Percentiles rank a stretch among this genome's conserved stretches.
These are phyloP conservation scores for Cryphonectria parasitica DNA, from an alignment of 2,329 filamentous ascomycete species.

Conservation along the genomic window DNA sequence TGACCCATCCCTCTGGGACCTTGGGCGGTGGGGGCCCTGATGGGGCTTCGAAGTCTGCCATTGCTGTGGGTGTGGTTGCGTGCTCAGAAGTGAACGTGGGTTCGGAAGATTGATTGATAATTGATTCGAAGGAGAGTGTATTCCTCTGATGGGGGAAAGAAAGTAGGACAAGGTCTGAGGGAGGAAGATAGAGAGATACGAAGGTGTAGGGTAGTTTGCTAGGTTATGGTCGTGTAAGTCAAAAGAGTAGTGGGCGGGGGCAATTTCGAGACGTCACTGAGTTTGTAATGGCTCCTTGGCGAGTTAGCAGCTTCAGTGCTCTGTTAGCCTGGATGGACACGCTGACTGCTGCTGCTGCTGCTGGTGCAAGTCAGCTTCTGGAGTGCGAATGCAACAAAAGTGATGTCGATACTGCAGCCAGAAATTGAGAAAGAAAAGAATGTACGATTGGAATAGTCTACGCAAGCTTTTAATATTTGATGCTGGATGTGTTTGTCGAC, in stretches of 20 bases:
- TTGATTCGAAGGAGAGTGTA: too few relatives aligned
- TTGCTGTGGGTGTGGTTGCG: slow-evolving; percentile 34
- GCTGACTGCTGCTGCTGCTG: neutral
- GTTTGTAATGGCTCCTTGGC: neutral
- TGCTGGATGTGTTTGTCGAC: neutral
- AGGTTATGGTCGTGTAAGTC: slow-evolving; percentile 19
- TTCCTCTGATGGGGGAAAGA: neutral
- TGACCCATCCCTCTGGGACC: slow-evolving; percentile 81
- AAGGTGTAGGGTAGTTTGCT: neutral
- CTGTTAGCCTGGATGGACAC: neutral
- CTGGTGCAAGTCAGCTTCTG: slow-evolving; percentile 1
- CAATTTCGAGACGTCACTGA: slow-evolving; percentile 21
- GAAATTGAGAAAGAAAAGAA: neutral
- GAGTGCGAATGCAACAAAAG: neutral
- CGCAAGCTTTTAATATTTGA: slow-evolving; percentile 4
- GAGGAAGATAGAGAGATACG: neutral
- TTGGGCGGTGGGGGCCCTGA: slow-evolving; percentile 60
- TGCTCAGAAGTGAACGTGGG: neutral
- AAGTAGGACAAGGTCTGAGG: neutral
- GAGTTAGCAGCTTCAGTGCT: neutral
- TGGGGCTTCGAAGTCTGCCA: slow-evolving; percentile 60
- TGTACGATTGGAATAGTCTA: neutral
- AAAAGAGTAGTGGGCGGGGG: slow-evolving; percentile 11
- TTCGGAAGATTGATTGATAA: neutral
- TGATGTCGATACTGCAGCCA: neutral